Conservation (phyloP, 495 filamentous ascomycete genomes). For the Diplogelasinospora grovesii region DNA sequence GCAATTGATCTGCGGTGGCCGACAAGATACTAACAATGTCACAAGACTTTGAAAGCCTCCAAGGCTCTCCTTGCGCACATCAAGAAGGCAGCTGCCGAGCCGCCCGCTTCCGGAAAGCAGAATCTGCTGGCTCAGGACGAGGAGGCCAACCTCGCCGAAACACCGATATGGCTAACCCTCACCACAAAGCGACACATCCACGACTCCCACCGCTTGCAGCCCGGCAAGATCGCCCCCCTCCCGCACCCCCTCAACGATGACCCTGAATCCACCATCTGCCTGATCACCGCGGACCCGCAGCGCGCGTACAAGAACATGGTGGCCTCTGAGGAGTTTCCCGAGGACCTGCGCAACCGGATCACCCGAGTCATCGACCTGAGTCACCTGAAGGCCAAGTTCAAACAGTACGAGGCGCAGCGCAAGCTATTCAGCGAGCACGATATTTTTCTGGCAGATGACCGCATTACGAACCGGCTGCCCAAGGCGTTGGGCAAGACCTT, state of each 20-base stretch:
- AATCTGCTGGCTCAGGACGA: slow-evolving; percentile 67
- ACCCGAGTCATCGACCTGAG: slow-evolving; percentile 71
- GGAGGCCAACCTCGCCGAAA: slow-evolving; percentile 36
- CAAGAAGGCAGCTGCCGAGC: slow-evolving; percentile 54
- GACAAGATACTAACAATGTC: slow-evolving; percentile 1
- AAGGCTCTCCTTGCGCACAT: slow-evolving; percentile 76
- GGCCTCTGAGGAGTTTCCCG: slow-evolving; percentile 66
- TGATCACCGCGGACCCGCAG: slow-evolving; percentile 71
- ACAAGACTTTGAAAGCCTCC: slow-evolving; percentile 68
- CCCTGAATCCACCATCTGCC: slow-evolving; percentile 59
- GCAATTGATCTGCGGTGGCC: neutral
- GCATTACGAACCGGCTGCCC: slow-evolving; percentile 71
- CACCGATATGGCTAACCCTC: slow-evolving; percentile 73
- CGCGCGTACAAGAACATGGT: slow-evolving; percentile 84
- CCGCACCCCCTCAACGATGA: slow-evolving; percentile 65
- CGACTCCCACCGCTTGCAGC: slow-evolving; percentile 55
- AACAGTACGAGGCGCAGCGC: slow-evolving; percentile 75
- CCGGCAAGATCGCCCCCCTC: slow-evolving; percentile 47
- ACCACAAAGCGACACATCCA: slow-evolving; percentile 76
- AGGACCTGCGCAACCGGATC: slow-evolving; percentile 62
- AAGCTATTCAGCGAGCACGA: slow-evolving; percentile 79
- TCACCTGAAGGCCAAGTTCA: slow-evolving; percentile 81
- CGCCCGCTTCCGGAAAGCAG: slow-evolving; percentile 53
- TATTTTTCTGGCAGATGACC: slow-evolving; percentile 81
- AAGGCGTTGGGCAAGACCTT: slow-evolving; percentile 77